Percentiles rank a stretch among this genome's conserved stretches.
phyloP scores from a whole-genome alignment of 495 filamentous ascomycete genomes.

The Hypoxylon crocopeplum region DNA sequence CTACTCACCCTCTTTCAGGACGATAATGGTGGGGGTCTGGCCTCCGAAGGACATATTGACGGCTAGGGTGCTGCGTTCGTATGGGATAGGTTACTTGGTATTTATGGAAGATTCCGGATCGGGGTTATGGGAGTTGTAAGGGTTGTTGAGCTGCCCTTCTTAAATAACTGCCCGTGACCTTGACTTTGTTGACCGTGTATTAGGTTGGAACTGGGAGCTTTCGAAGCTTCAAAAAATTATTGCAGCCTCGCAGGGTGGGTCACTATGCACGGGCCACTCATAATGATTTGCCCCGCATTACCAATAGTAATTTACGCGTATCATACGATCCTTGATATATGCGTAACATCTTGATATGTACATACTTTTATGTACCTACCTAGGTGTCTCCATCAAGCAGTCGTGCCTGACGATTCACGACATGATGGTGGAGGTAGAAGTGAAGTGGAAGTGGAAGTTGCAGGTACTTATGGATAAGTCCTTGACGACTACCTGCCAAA shows the following conservation, averaged over 20 bases:
- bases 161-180: conserved; percentile 6
- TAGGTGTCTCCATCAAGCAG: too few relatives aligned
- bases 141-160: conserved; percentile 8
- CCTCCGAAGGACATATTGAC: conserved; percentile 90
- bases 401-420: too few relatives aligned
- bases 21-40: conserved; percentile 97
- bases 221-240: conserved; percentile 30
- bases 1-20: conserved; percentile 89
- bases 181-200: conserved; percentile 6
- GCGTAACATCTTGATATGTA: too few relatives aligned
- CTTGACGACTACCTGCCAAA: too few relatives aligned
- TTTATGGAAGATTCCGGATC: background rate
- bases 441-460: too few relatives aligned
- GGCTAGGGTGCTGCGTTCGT: conserved; percentile 3
- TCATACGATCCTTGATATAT: too few relatives aligned
- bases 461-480: too few relatives aligned
- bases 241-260: conserved; percentile 33
- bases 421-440: too few relatives aligned
- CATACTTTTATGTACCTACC: too few relatives aligned
- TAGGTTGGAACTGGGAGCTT: conserved; percentile 11
- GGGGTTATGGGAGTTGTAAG: background rate
- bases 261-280: conserved; percentile 19
- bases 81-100: background rate
- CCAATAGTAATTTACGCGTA: background rate
- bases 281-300: conserved; percentile 5